Base-by-base conservation (phyloP, 371 early-diverging fungal species). In the Gilbertella persicaria region DNA sequence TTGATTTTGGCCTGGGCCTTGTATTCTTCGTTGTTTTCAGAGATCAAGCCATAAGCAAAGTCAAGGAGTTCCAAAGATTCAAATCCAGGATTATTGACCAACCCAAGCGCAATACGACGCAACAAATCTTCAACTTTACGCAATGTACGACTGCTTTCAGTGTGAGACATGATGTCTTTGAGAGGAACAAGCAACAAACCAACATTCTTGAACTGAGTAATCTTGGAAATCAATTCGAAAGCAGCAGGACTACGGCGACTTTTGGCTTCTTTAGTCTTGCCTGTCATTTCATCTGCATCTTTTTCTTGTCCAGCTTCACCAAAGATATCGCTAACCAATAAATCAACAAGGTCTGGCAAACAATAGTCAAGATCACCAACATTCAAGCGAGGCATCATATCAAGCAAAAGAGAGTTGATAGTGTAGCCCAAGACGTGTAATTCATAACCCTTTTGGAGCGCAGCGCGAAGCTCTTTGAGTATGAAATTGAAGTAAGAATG, bases 361-460 rank as follows among this genome's bases (percentile, higher is more conserved):
- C 92, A 89, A 50, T 85, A 74, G 62, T 98, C 95, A n/a, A 97
- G 57, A 6, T 82, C 83, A 17, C 94, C 94, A 0, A 82, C 81
- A 19, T 80, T 63, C 24, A 86, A 41, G 1, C 72, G 79, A 8
- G 86, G 79, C 8, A 82, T 64, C 38, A 93, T 69, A 40, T 86
- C 84, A 12, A 70, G 70, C 24, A 97, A 58, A 51, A 99, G 60
- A 2, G 87, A 68, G 60, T 95, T 89, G 45, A 96, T 64, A 0
- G 97, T 95, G 71, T 85, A 97, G 8, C 92, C 92, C 13, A 98
- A 84, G 6, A 98, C 92, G 64, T 98, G 98, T 30, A 89, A 74
- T 64, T 94, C 92, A 53, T 92, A 93, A 35, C 98, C 98, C 14
- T 90, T 82, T 17, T 81, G 78, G 46, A 98, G 69, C 4, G 91